A percentile compares a stretch with the other conserved stretches of the same genome.
These are phyloP conservation scores for Rosa lucieae DNA, from an alignment of 306 rosid species.

Conservation along the genomic window DNA sequence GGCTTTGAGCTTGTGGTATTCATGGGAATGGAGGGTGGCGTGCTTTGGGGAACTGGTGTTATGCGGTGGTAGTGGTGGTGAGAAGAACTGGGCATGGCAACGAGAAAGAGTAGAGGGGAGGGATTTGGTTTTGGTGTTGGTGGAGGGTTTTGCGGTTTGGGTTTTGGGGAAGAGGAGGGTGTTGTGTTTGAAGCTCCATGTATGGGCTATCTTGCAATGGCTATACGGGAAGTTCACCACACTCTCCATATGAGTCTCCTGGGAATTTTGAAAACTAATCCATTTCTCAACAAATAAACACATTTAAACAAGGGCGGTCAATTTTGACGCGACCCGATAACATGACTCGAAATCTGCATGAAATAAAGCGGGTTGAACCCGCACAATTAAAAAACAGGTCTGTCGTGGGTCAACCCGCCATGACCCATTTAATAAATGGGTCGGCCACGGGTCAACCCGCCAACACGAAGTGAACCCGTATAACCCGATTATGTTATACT, in stretches of 20 bases:
- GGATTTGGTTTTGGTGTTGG: conserved; percentile 20
- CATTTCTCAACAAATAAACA: no score
- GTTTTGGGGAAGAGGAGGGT: conserved; percentile 15
- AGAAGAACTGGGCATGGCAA: conserved; percentile 18
- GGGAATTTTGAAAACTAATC: no score
- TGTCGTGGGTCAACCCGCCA: no score
- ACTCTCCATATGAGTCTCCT: neutral
- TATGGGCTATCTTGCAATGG: conserved; percentile 10
- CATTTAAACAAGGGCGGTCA: no score
- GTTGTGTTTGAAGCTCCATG: conserved; percentile 9
- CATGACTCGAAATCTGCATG: no score
- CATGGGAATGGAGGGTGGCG: conserved; percentile 49
- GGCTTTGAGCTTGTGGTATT: conserved; percentile 41
- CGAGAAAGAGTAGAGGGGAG: conserved; percentile 11
- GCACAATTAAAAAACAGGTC: no score
- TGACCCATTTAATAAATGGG: no score
- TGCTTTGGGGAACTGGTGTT: conserved; percentile 36
- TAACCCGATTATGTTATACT: no score
- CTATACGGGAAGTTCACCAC: neutral
- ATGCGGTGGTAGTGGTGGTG: conserved; percentile 13
- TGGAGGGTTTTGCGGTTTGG: conserved; percentile 16
- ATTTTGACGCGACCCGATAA: no score
- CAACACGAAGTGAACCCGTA: no score
- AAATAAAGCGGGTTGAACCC: no score
- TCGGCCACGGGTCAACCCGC: no score